Evolutionary conservation across 208 protist genomes (phyloP).

Genomic region (Leishmania aethiopica): DNA sequence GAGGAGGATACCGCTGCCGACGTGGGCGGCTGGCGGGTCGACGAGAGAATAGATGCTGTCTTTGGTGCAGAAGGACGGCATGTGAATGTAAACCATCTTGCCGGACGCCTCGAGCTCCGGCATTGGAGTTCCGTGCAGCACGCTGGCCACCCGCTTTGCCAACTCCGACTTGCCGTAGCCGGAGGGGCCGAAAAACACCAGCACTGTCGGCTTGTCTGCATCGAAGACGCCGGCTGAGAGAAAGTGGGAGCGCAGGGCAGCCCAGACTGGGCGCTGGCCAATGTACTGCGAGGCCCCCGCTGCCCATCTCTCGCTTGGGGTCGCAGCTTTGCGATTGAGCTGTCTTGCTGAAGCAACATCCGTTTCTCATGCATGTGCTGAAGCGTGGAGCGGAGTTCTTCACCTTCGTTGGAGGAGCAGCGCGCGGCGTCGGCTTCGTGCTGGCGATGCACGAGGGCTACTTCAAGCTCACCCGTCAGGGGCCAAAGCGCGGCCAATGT

Average conservation of each 20-base stretch:
- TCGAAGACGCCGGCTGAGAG: constrained; percentile 64
- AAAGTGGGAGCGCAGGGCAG: constrained; percentile 58
- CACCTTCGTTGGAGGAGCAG: constrained; percentile 24
- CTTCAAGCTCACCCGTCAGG: constrained; percentile 39
- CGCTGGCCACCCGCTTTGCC: constrained; percentile 65
- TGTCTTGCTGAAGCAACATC: not conserved
- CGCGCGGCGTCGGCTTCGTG: constrained; percentile 48
- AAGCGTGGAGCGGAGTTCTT: constrained; percentile 14
- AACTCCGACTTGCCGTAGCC: constrained; percentile 88
- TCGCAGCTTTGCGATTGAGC: constrained; percentile 2
- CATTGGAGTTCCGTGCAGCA: constrained; percentile 53
- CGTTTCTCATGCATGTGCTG: constrained; percentile 22
- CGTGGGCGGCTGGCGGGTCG: constrained; percentile 83
- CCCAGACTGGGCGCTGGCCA: constrained; percentile 72
- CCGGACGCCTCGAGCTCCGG: constrained; percentile 56
- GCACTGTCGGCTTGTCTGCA: constrained; percentile 76
- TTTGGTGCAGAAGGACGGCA: constrained; percentile 85
- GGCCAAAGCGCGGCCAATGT: constrained; percentile 27
- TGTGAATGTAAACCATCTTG: constrained; percentile 84
- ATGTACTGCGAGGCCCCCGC: constrained; percentile 60
- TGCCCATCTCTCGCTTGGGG: constrained; percentile 47
- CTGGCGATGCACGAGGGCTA: constrained; percentile 46
- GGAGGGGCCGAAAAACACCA: constrained; percentile 84
- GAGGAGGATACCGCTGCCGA: constrained; percentile 82
- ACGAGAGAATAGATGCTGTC: constrained; percentile 91